Base-by-base conservation (phyloP, 257 asterid genomes). In the Fraxinus americana region DNA sequence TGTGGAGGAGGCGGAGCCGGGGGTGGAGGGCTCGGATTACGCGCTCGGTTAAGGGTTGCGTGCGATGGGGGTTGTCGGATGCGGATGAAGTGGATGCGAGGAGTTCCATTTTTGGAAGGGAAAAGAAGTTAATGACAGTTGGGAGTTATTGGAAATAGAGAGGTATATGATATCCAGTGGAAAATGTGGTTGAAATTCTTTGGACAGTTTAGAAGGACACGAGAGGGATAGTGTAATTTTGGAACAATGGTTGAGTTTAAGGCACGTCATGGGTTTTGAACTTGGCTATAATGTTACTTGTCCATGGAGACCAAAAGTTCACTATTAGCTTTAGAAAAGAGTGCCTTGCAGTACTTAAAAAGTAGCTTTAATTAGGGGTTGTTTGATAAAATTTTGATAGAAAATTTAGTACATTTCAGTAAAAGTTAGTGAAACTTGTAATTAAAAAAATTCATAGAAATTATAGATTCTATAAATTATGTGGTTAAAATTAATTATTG, bases 1-100 rank as follows among this genome's bases (percentile, higher is more conserved):
- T 89, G 90, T 90, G 97, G 87, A 94, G 97, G 89, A 94, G 98
- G 70, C 87, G 90, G 80, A 95, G 91, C 27, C 86, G 98, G 87
- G 91, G 99, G 78, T 85, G 80, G 16, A 91, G 81, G 38, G 99
- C 98, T 23, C 98, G 92, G 84, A 88, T 75, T 77, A 95, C 50
- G 4, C 98, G 87, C 54, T 93, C 98, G 1, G 91, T 87, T 43
- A 89, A 80, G 52, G 92, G 87, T 4, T 93, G 88, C 88, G 83
- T 19, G 78, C 70, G 83, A 87, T 39, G 85, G 75, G 67, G 83
- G 84, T 70, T 75, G 71, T 82, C 71, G 21, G 92, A 79, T 2
- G 90, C 80, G 70, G 87, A 35, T 54, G 97, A 90, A 68, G 84
- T 87, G 14, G 98, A 94, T 25, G 76, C 91, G 4, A 81, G 70